Evolutionary conservation across 176 grass and related monocot species (phyloP), one percentile per base, ranked within the genome.

Genomic region (Aegilops tauschii): DNA sequence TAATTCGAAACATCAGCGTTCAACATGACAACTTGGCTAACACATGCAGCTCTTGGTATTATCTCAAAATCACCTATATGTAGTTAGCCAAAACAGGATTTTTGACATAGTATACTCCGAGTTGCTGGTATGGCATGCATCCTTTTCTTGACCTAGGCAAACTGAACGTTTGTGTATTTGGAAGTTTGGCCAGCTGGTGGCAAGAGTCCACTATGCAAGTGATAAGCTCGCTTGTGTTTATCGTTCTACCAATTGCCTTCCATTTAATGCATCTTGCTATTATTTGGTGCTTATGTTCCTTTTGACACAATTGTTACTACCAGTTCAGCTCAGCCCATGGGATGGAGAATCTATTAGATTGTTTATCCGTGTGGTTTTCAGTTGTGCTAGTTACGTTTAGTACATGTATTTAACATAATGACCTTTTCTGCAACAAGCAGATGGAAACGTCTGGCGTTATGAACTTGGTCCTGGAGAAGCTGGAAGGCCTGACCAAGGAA

Each of bases 401-500:
- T 47, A 61, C 45, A 29, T 84, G 56, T 36, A 45, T 72, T 70
- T 71, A 54, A 90, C 65, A 79, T 61, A 76, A 73, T 27, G 37
- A 14, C 52, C 21, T 37, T 61, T 87, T 27, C 35, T 44, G 52
- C 12, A 37, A 75, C 23, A 36, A 40, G 31, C 91, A 99, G 97
- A 96, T 87, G 87, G 87, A 93, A 62, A 93, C 86, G 78, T 90
- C 92, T 3, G 84, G 90, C n/a, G 63, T 92, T 78, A 64, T 96
- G 85, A 92, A 90, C n/a, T 47, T 82, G 77, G 79, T 99, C 35
- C 47, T 93, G 70, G 97, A 99, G 72, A 99, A 93, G 82, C 83
- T 91, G 54, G 97, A 99, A 75, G 87, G 88, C 20, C 73, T 96
- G 69, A 94, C 90, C 58, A 99, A 99, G 80, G 97, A 99, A 89